Evolutionary conservation across 2,329 filamentous ascomycete genomes (phyloP).

Genomic region (Nemania serpens): DNA sequence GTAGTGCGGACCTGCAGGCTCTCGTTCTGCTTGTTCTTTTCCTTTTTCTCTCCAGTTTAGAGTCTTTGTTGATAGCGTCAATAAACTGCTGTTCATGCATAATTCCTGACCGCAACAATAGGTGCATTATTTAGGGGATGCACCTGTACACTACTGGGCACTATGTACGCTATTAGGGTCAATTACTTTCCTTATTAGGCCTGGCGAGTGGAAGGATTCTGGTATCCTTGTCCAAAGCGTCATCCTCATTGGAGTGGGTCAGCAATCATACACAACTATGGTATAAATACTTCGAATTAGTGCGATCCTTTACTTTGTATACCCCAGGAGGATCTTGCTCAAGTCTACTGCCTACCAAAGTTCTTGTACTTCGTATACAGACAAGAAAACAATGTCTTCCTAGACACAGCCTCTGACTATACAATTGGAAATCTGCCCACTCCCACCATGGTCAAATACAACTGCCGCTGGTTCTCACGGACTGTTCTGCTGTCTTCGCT

Average conservation of each 20-base stretch:
- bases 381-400: conserved; percentile 14
- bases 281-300: background rate
- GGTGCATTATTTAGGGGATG: conserved; percentile 5
- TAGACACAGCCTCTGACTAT: conserved; percentile 6
- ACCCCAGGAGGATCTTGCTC: background rate
- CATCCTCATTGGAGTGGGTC: conserved; percentile 6
- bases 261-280: background rate
- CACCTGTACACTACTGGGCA: conserved; percentile 1
- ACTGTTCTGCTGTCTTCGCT: conserved; percentile 13
- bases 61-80: too few relatives aligned
- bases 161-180: background rate
- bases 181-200: conserved; percentile 9
- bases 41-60: too few relatives aligned
- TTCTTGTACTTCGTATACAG: conserved; percentile 9
- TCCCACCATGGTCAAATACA: conserved; percentile 18
- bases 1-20: too few relatives aligned
- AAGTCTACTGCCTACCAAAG: conserved; percentile 4
- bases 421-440: conserved; percentile 5
- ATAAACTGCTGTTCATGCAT: too few relatives aligned
- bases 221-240: conserved; percentile 13
- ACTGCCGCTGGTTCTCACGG: conserved; percentile 12
- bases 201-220: conserved; percentile 8
- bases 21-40: too few relatives aligned
- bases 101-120: too few relatives aligned
- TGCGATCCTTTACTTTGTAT: background rate